phyloP scores from a whole-genome alignment of 2,329 filamentous ascomycete species.

The Cercospora janseana region DNA sequence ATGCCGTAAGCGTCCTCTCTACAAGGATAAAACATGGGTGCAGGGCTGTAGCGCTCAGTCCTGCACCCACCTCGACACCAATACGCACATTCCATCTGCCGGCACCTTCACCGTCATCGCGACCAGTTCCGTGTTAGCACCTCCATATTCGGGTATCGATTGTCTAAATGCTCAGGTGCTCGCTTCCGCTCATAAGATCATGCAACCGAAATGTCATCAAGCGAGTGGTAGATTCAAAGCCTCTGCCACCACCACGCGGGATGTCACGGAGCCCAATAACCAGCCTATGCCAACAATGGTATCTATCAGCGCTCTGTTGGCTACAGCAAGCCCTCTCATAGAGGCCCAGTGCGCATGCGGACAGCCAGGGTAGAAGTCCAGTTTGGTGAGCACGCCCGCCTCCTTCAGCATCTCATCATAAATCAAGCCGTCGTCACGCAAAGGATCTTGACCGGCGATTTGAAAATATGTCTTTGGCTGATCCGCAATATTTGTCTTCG shows the following conservation, averaged over 20 bases:
- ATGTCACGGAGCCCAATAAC: constrained; percentile 34
- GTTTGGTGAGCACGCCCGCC: constrained; percentile 45
- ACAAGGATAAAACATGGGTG: no score
- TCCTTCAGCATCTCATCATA: constrained; percentile 52
- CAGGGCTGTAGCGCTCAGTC: no score
- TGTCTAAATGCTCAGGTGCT: no score
- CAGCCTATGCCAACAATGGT: constrained; percentile 38
- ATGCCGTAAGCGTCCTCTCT: no score
- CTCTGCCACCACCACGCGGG: constrained; percentile 8
- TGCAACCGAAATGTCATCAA: not conserved
- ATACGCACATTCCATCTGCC: no score
- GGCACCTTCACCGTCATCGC: no score
- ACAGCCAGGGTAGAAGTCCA: constrained; percentile 47
- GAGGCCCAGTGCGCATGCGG: constrained; percentile 45
- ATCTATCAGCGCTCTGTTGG: constrained; percentile 33
- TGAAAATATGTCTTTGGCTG: constrained; percentile 53
- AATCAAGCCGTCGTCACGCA: constrained; percentile 54
- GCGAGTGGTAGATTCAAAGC: constrained; percentile 10
- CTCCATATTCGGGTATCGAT: no score
- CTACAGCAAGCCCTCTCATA: constrained; percentile 34
- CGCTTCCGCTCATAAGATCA: no score
- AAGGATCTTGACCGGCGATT: constrained; percentile 51
- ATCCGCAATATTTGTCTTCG: constrained; percentile 32
- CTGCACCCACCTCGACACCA: no score
- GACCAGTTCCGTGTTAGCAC: no score